Evolutionary conservation across 768 basidiomycete genomes (phyloP).

Genomic region (Lactarius psammicola): DNA sequence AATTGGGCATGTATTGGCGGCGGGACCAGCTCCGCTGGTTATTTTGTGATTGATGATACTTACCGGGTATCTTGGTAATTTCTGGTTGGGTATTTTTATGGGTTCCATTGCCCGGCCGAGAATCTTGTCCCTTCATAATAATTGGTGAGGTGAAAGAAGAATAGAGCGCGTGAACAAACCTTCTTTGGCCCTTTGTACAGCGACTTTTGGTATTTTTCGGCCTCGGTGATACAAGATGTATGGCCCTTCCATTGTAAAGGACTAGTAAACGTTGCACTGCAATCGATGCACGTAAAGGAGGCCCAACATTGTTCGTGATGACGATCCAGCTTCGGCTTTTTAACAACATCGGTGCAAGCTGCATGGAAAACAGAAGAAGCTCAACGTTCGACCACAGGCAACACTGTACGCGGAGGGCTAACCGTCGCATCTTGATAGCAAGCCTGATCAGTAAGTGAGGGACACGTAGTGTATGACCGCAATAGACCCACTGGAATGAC

Average conservation of each 20-base stretch:
- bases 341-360: constrained; percentile 86
- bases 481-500: constrained; percentile 28
- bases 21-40: constrained; percentile 23
- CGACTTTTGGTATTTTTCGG: constrained; percentile 89
- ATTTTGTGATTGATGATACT: constrained; percentile 23
- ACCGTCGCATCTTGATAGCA: constrained; percentile 30
- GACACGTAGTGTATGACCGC: constrained; percentile 29
- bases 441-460: constrained; percentile 9
- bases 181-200: constrained; percentile 79
- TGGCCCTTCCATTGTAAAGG: constrained; percentile 79
- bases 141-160: constrained; percentile 31
- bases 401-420: background rate
- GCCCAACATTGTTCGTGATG: constrained; percentile 61
- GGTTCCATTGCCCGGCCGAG: constrained; percentile 8
- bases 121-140: background rate
- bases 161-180: constrained; percentile 34
- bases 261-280: constrained; percentile 75
- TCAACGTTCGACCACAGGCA: background rate
- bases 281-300: constrained; percentile 84
- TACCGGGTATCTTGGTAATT: constrained; percentile 27
- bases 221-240: constrained; percentile 84
- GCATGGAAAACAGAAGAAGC: constrained; percentile 7
- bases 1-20: constrained; percentile 18
- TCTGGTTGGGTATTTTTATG: constrained; percentile 17
- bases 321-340: constrained; percentile 90